Evolutionary conservation across 2,329 filamentous ascomycete genomes (phyloP), one percentile per base, ranked within the genome.

Genomic region (Colletotrichum acutatum): DNA sequence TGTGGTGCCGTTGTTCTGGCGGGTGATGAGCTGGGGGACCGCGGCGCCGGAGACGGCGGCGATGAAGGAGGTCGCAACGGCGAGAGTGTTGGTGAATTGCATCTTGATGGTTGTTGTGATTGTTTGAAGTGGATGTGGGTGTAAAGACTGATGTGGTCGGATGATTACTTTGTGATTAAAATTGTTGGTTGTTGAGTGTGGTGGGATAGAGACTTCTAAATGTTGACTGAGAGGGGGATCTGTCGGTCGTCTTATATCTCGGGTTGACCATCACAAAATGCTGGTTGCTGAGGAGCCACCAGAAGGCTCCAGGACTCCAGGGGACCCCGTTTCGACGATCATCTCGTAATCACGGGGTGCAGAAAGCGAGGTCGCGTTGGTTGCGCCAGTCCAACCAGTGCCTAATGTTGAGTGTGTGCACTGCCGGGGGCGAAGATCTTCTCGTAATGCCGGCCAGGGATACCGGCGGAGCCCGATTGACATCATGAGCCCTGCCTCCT

Each of bases 51-150:
- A 32, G 67, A 79, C 77, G 28, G 76, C 75, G 62, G 79, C 79
- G n/a, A 78, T 64, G 68, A 80, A 66, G 76, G 78, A 77, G 26
- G 76, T 75, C 63, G 77, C 75, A 61, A 77, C 56, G 74, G 78
- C 75, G 68, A 71, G 37, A 57, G 56, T 34, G 59, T 57, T 66
- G 52, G 58, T 62, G 75, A 75, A 71, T 67, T 72, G 75, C 75
- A 77, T 76, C 8, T 24, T 76, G 61, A 49, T 52, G 46, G 28
- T 42, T 34, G 30, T 34, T 30, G 30, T 11, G 32, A 34, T 30
- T 49, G 32, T 46, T 30, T 49, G 54, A 19, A 11, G 37, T 59
- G 37, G 9, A 24, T 56, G 2, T n/a, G 32, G 56, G 57, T 32
- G 54, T 34, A 72, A 69, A 63, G 66, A 72, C 65, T 69, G 69